phyloP scores from a whole-genome alignment of 2,329 filamentous ascomycete species.

The Rachicladosporium sp. region DNA sequence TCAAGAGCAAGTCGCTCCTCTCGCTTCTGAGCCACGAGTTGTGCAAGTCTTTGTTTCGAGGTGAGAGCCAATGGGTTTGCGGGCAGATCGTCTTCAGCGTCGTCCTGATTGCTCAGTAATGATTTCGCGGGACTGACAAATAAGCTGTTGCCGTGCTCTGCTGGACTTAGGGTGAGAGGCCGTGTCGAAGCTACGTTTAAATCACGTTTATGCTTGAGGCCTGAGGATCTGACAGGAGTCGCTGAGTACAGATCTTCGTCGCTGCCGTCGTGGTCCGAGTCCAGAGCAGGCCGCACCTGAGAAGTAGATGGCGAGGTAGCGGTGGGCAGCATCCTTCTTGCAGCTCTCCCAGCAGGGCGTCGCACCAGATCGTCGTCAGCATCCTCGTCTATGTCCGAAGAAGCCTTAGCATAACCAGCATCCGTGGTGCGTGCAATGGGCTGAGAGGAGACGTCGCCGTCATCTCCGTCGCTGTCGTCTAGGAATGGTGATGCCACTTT shows the following conservation, averaged over 20 bases:
- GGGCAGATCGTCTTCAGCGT: conserved; percentile 12
- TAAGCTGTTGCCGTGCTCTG: conserved; percentile 8
- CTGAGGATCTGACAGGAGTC: conserved; percentile 12
- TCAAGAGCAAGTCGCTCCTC: conserved; percentile 18
- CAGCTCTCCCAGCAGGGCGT: conserved; percentile 17
- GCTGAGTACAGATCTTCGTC: conserved; percentile 21
- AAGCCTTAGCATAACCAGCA: too few species aligned
- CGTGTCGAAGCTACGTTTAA: conserved; percentile 5
- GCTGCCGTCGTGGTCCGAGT: conserved; percentile 1
- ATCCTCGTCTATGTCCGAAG: background rate
- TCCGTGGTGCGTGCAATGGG: too few species aligned
- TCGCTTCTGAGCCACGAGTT: conserved; percentile 20
- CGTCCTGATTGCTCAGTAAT: conserved; percentile 10
- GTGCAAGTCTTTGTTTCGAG: conserved; percentile 17
- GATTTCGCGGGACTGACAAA: conserved; percentile 22
- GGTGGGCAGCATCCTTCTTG: conserved; percentile 17
- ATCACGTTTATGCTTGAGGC: conserved; percentile 3
- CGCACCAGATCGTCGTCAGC: conserved; percentile 7
- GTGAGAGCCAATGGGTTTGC: conserved; percentile 7
- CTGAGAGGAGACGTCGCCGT: background rate
- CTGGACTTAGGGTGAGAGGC: conserved; percentile 8
- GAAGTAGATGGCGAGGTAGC: conserved; percentile 3
- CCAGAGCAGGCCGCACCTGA: background rate
- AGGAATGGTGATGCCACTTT: background rate
- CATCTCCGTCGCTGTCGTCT: conserved; percentile 5